phyloP scores from a whole-genome alignment of 805 yeast genomes.

The Starmerella vitae region DNA sequence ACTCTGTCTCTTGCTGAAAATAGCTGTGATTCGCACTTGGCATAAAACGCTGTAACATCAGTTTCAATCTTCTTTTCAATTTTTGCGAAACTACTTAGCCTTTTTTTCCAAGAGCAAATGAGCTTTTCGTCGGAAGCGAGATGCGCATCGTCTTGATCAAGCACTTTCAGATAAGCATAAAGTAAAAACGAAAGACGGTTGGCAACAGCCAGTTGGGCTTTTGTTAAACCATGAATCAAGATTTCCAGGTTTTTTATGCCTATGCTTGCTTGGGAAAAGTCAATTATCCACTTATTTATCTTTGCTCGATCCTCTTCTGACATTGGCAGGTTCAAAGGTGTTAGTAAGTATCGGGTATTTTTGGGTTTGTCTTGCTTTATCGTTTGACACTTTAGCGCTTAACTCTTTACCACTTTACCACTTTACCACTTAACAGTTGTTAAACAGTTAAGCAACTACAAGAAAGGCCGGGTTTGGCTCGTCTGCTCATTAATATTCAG shows the following conservation, averaged over 20 bases:
- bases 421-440: too few species aligned
- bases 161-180: conserved; percentile 4
- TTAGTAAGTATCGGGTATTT: too few species aligned
- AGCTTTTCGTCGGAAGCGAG: conserved; percentile 1
- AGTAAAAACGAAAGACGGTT: conserved; percentile 5
- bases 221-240: conserved; percentile 3
- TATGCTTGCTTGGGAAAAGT: conserved; percentile 15
- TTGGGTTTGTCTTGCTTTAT: too few species aligned
- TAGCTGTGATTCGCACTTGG: conserved; percentile 19
- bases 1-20: conserved; percentile 11
- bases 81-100: conserved; percentile 3
- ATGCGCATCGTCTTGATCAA: conserved; percentile 1
- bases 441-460: too few species aligned
- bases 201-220: conserved; percentile 9
- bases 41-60: conserved; percentile 15
- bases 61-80: conserved; percentile 3
- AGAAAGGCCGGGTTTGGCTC: too few species aligned
- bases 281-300: conserved; percentile 15
- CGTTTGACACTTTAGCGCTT: too few species aligned
- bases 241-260: conserved; percentile 11
- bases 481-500: too few species aligned
- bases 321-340: too few species aligned
- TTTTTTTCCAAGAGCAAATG: neutral
- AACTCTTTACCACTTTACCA: too few species aligned
- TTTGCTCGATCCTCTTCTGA: conserved; percentile 1